A percentile compares a stretch with the other conserved stretches of the same genome.
These are phyloP conservation scores for Ophiostoma montium DNA, from an alignment of 2,329 filamentous ascomycete species.

Conservation along the genomic window DNA sequence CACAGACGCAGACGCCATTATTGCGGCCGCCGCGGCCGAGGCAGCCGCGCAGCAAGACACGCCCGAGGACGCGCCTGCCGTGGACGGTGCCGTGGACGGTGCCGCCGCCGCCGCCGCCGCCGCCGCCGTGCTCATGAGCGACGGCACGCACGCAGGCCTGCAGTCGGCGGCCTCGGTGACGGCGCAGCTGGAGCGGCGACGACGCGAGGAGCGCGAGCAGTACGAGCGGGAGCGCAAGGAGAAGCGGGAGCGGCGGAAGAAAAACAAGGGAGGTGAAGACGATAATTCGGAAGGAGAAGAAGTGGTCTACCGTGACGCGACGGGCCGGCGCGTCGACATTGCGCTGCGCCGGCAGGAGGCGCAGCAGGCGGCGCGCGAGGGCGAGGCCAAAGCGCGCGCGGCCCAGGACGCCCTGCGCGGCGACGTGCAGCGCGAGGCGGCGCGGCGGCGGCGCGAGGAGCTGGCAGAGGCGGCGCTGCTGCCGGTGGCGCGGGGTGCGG, in stretches of 20 bases:
- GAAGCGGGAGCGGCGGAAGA: conserved; percentile 18
- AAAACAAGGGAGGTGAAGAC: conserved; percentile 22
- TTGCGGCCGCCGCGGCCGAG: conserved; percentile 58
- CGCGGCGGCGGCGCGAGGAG: conserved; percentile 47
- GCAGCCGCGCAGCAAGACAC: conserved; percentile 34
- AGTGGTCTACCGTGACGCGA: conserved; percentile 91
- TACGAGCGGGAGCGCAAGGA: conserved; percentile 17
- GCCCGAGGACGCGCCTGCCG: conserved; percentile 34
- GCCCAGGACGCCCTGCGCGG: conserved; percentile 63
- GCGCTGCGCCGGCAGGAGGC: conserved; percentile 81
- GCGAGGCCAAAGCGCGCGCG: conserved; percentile 23
- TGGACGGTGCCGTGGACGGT: conserved; percentile 29
- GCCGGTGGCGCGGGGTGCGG: conserved; percentile 63
- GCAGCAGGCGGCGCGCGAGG: conserved; percentile 33
- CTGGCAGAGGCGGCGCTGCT: conserved; percentile 73
- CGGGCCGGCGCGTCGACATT: conserved; percentile 84
- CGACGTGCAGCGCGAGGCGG: conserved; percentile 65
- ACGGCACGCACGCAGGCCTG: conserved; percentile 74
- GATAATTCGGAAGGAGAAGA: conserved; percentile 41
- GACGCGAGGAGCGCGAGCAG: conserved; percentile 19
- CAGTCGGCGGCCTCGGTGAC: conserved; percentile 72
- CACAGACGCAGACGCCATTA: conserved; percentile 50
- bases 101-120: no score
- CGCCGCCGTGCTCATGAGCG: conserved; percentile 60
- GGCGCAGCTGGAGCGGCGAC: conserved; percentile 49